These are phyloP conservation scores for Umbelopsis ramanniana DNA, from an alignment of 192 early-diverging fungal species.

Conservation along the genomic window DNA sequence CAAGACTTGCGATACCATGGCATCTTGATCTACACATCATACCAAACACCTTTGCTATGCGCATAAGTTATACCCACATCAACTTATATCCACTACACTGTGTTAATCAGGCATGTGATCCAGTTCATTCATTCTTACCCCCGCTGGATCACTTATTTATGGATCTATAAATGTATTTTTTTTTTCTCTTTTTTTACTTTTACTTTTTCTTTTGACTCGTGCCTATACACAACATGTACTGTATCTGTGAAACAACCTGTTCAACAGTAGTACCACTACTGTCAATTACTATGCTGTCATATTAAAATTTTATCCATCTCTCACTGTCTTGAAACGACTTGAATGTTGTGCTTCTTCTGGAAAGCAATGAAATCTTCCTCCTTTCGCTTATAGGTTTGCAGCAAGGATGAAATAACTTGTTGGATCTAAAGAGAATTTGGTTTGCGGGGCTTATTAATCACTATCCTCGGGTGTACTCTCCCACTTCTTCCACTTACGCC, in stretches of 20 bases:
- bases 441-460: background rate
- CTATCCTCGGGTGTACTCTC: background rate
- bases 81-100: no score
- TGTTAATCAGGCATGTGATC: no score
- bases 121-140: background rate
- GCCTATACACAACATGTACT: no score
- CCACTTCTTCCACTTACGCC: slow-evolving; percentile 56
- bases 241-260: background rate
- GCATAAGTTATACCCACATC: no score
- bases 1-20: no score
- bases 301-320: background rate
- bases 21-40: background rate
- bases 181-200: no score
- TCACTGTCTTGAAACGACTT: slow-evolving; percentile 50
- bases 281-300: background rate
- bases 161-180: no score
- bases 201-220: no score
- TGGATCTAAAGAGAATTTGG: slow-evolving; percentile 64
- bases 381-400: slow-evolving; percentile 82
- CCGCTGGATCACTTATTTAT: background rate
- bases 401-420: slow-evolving; percentile 74
- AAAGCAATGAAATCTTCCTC: slow-evolving; percentile 88
- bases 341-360: slow-evolving; percentile 91
- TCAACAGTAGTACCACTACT: background rate
- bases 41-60: background rate